Base-by-base conservation (phyloP, 2,329 filamentous ascomycete genomes). In the Ophiostoma novo-ulmi region DNA sequence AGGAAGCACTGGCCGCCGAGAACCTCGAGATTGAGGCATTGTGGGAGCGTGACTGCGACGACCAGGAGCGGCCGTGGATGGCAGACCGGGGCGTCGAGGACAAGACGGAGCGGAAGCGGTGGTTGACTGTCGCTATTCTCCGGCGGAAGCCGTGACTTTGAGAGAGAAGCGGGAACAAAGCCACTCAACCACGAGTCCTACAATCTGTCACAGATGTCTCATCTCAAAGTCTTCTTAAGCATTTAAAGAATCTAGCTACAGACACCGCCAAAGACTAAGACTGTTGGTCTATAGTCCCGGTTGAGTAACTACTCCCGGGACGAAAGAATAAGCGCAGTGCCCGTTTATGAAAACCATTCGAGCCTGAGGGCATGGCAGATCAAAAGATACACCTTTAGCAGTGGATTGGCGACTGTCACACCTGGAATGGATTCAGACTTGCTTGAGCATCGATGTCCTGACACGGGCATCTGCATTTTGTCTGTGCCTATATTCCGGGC, bases 1-100 rank as follows among this genome's bases (percentile, higher is more conserved):
- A 74, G 5, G 77, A 74, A 7, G 81, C 80, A 14, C 80, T 90
- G 65, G 77, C 75, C 0, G 78, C 80, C 68, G 81, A 79, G 22
- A 85, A 85, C 2, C 80, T 92, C 64, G 85, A 85, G 75, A 78
- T 91, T 3, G 89, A 91, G 77, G 79, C 82, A 38, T 87, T 92
- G 26, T 90, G 85, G 81, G 90, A 93, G 80, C 84, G 89, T 77
- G 87, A 92, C 77, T 89, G 85, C 17, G 83, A 89, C 69, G 89
- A 89, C 3, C 77, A 77, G 17, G 84, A 89, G 78, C 83, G 89
- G 75, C 81, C 82, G 55, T 93, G 90, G 89, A 79, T 78, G 17
- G 79, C 79, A 73, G 87, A 90, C 75, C 82, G 88, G 7, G 88
- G 88, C 1, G 75, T 79, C 35, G 90, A 92, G 76, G 85, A 91